Evolutionary conservation across 2,329 filamentous ascomycete genomes (phyloP).

Genomic region (Furcasterigmium furcatum): DNA sequence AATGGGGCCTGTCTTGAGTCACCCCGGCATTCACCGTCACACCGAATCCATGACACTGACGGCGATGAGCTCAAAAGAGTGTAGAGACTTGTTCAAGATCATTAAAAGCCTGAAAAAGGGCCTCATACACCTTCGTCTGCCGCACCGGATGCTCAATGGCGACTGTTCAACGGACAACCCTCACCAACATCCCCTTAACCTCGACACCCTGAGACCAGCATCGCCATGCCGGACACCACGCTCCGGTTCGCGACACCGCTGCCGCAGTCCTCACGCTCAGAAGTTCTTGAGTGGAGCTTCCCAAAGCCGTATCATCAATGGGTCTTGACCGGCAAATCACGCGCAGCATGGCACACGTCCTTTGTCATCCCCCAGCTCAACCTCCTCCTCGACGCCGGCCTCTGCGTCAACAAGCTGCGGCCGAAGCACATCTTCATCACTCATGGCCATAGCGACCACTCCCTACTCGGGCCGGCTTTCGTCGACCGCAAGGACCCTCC

Average conservation of each 20-base stretch:
- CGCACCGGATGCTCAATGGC: too few species aligned
- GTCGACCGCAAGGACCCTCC: constrained; percentile 40
- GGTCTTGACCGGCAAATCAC: constrained; percentile 41
- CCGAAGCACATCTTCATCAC: constrained; percentile 48
- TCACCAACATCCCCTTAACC: too few species aligned
- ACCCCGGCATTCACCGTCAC: too few species aligned
- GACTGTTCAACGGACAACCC: too few species aligned
- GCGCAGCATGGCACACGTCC: constrained; percentile 49
- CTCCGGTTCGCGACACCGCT: constrained; percentile 38
- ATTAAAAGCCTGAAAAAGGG: too few species aligned
- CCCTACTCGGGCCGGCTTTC: constrained; percentile 38
- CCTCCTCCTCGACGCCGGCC: constrained; percentile 44
- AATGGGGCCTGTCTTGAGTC: too few species aligned
- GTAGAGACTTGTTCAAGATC: too few species aligned
- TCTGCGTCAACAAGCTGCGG: constrained; percentile 39
- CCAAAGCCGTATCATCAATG: constrained; percentile 37
- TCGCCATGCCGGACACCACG: not conserved
- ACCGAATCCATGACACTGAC: too few species aligned
- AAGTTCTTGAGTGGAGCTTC: constrained; percentile 42
- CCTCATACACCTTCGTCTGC: too few species aligned
- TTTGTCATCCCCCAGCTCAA: constrained; percentile 48
- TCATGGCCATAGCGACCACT: constrained; percentile 46
- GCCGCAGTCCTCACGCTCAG: constrained; percentile 37
- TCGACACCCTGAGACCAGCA: too few species aligned
- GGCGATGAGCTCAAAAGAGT: too few species aligned